These are phyloP conservation scores for Brassica hybrid DNA, from an alignment of 441 rosid species.

Conservation along the genomic window DNA sequence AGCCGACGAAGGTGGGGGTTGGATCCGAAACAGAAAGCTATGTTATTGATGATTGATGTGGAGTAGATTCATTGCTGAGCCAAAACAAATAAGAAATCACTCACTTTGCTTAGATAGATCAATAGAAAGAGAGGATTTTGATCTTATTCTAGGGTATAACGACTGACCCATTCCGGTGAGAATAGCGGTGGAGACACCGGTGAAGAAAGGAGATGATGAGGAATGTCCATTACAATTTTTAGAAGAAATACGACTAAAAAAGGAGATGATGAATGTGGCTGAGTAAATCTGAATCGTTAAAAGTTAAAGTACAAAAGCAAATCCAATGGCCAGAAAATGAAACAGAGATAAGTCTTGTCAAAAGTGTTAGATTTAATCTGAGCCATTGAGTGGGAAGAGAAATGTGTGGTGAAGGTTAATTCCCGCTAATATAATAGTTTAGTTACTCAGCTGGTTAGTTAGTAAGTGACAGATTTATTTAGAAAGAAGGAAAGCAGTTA, in stretches of 20 bases:
- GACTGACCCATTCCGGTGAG: too few relatives aligned
- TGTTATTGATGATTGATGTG: neutral
- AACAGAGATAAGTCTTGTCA: neutral
- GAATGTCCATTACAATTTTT: too few relatives aligned
- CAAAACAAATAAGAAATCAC: neutral
- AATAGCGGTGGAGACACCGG: too few relatives aligned
- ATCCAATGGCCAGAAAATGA: neutral
- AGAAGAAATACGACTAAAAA: neutral
- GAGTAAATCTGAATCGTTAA: neutral
- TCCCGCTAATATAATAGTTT: neutral
- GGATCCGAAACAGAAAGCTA: neutral
- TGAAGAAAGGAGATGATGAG: too few relatives aligned
- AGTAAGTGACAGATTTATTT: neutral
- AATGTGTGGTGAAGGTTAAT: neutral
- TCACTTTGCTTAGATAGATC: neutral
- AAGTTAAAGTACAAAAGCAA: neutral
- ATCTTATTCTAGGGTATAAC: too few relatives aligned
- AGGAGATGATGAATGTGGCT: neutral
- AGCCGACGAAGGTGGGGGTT: neutral
- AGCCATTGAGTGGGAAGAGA: neutral
- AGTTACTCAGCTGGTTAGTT: neutral
- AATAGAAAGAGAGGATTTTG: too few relatives aligned
- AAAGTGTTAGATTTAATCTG: neutral
- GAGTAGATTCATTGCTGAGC: neutral
- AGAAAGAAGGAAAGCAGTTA: neutral